Base-by-base conservation (phyloP, 768 basidiomycete genomes). In the Clitopilus hobsonii region DNA sequence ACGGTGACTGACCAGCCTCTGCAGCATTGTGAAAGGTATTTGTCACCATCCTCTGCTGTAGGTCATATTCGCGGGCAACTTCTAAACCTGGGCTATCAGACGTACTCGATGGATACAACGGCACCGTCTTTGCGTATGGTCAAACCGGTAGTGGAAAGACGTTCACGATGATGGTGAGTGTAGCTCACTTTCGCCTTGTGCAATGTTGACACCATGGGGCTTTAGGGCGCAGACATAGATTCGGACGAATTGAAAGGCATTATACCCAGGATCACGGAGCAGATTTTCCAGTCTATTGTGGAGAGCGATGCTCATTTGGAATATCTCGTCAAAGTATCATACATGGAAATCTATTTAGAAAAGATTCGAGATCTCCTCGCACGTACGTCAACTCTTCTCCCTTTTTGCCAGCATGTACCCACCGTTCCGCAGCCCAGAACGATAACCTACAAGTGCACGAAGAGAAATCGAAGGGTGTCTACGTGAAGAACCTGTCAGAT, bases 331-430 rank as follows among this genome's bases (percentile, higher is more conserved):
- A 99, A 99, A 74, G 97, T 98, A 51, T 97, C 94, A 29, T 99
- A 98, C 71, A 98, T 99, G 96, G 97, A 99, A 75, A 98, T 99
- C 56, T 99, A 99, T 71, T 80, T 98, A 57, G 97, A 99, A 72
- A 85, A 88, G 58, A 93, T 99, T 61, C 83, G 95, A 52, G 97
- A 99, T 79, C 74, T 99, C 54, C 80, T 99, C 53, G 89, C 94
- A 57, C 97, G 96, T 98, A 71, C 66, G 96, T 82, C 11, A 13
- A 50, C 2, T 27, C 45, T 29, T 10, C 13, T 22, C 29, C n/a
- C 50, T 28, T 47, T 41, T 26, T n/a, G 38, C 53, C 32, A 23
- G 22, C 30, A 6, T 25, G 14, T 18, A 48, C 45, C 51, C 62
- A 53, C 26, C 30, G 58, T 47, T 58, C 45, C 56, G 11, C 56